Evolutionary conservation across 495 filamentous ascomycete species (phyloP).

Genomic region (Penicillium egyptiacum): DNA sequence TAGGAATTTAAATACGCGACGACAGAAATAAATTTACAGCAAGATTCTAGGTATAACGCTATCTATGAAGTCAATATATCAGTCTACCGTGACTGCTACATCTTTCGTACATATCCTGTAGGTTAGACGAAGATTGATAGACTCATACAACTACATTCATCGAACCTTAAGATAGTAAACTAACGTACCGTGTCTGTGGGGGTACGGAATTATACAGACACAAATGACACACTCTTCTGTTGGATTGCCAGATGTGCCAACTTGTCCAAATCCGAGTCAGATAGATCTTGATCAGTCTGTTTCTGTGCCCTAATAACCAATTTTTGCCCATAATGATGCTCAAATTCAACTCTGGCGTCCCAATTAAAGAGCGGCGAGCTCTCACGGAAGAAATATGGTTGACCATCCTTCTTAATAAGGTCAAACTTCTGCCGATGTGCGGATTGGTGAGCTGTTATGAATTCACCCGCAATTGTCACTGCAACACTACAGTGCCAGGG

Average conservation of each 20-base stretch:
- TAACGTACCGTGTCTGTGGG: background rate
- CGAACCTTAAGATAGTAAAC: background rate
- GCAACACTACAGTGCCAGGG: constrained; percentile 15
- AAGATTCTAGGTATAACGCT: too few relatives aligned
- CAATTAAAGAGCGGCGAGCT: constrained; percentile 4
- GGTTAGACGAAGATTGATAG: background rate
- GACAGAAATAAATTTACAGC: too few relatives aligned
- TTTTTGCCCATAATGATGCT: constrained; percentile 1
- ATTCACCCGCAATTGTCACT: background rate
- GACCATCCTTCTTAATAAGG: background rate
- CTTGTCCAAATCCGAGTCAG: constrained; percentile 11
- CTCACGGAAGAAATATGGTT: constrained; percentile 12
- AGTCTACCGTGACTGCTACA: too few relatives aligned
- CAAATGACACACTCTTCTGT: constrained; percentile 2
- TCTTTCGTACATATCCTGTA: background rate
- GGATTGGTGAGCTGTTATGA: constrained; percentile 9
- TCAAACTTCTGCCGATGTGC: constrained; percentile 7
- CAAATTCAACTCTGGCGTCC: constrained; percentile 7
- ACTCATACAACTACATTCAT: background rate
- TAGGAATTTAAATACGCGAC: too few relatives aligned
- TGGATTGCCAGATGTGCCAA: constrained; percentile 8
- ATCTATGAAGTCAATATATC: too few relatives aligned
- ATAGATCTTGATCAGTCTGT: background rate
- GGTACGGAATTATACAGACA: background rate
- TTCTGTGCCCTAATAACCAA: background rate